Evolutionary conservation across 345 rosid species (phyloP).

Genomic region (Lumnitzera racemosa): DNA sequence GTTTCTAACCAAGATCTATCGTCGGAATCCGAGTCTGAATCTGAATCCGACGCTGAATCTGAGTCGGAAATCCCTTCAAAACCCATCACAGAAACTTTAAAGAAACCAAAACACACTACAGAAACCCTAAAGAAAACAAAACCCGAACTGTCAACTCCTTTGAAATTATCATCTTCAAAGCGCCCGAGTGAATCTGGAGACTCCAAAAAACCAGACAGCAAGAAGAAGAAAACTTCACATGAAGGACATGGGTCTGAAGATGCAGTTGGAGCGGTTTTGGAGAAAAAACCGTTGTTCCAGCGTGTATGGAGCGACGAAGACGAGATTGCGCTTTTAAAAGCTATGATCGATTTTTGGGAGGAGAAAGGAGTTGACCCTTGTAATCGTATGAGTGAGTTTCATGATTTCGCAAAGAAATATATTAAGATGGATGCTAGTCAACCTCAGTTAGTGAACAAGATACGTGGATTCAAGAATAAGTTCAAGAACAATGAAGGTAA

Average conservation of each 20-base stretch:
- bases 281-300: constrained; percentile 7
- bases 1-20: background rate
- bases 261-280: background rate
- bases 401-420: constrained; percentile 13
- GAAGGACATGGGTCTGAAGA: background rate
- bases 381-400: constrained; percentile 10
- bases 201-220: background rate
- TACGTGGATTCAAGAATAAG: constrained; percentile 12
- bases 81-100: constrained; percentile 3
- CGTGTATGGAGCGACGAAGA: constrained; percentile 26
- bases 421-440: constrained; percentile 11
- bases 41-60: constrained; percentile 11
- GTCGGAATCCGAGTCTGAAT: constrained; percentile 6
- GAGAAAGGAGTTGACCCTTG: constrained; percentile 7
- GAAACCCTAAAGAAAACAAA: background rate
- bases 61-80: background rate
- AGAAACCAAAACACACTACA: too few species aligned
- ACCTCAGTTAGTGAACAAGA: constrained; percentile 15
- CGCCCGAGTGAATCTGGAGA: background rate
- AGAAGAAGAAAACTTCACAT: background rate
- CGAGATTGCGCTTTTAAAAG: constrained; percentile 21
- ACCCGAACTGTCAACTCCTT: background rate
- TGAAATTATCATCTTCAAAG: background rate
- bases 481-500: constrained; percentile 4
- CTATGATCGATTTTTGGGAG: constrained; percentile 18